Evolutionary conservation across 106 monocot species (phyloP).

Genomic region (Allium sativum): DNA sequence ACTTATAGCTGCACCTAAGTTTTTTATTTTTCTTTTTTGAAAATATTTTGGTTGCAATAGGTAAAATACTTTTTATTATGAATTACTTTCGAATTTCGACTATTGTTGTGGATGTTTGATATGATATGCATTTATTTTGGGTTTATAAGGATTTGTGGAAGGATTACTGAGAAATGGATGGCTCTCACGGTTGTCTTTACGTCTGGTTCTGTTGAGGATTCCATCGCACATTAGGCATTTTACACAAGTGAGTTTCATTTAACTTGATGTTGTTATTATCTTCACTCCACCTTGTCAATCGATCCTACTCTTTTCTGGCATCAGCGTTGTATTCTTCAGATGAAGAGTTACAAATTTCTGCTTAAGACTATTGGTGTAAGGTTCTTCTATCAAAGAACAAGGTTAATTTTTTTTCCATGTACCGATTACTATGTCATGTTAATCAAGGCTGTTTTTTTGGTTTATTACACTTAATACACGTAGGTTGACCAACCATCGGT

Average conservation of each 20-base stretch:
- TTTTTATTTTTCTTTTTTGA: no score
- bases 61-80: no score
- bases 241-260: conserved; percentile 35
- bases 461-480: conserved; percentile 9
- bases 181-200: conserved; percentile 45
- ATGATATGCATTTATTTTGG: no score
- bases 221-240: conserved; percentile 75
- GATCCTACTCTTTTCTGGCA: conserved; percentile 10
- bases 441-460: no score
- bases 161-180: conserved; percentile 70
- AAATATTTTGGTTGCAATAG: no score
- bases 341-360: conserved; percentile 55
- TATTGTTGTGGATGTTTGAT: no score
- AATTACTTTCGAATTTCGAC: no score
- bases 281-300: background rate
- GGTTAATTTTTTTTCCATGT: conserved; percentile 28
- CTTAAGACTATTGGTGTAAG: conserved; percentile 74
- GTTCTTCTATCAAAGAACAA: conserved; percentile 43
- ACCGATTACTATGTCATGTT: background rate
- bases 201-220: conserved; percentile 56
- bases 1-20: no score
- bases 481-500: conserved; percentile 37
- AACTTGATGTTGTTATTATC: background rate
- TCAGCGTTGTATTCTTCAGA: conserved; percentile 70
- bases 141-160: conserved; percentile 29